Evolutionary conservation across 768 basidiomycete species (phyloP).

Genomic region (Suillus subaureus): DNA sequence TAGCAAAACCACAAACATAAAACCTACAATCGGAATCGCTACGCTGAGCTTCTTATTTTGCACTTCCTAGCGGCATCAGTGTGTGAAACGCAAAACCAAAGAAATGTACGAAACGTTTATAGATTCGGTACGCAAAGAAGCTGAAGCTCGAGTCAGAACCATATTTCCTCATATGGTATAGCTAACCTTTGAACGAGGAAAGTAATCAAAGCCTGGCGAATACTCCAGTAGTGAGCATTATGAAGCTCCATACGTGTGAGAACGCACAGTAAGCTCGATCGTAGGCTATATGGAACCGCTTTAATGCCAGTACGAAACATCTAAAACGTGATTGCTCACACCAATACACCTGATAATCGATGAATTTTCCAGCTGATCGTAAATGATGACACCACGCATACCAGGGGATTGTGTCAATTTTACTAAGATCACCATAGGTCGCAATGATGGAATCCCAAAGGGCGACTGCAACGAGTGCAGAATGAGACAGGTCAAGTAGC

Average conservation of each 20-base stretch:
- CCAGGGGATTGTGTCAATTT: conserved; percentile 24
- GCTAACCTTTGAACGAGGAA: conserved; percentile 26
- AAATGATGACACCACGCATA: conserved; percentile 7
- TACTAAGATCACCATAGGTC: conserved; percentile 20
- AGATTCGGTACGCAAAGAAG: conserved; percentile 30
- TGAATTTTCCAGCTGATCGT: neutral
- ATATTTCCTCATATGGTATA: neutral
- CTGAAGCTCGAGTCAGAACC: conserved; percentile 13
- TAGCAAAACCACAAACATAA: neutral
- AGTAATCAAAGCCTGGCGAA: conserved; percentile 25
- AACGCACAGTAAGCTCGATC: conserved; percentile 24
- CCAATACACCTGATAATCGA: conserved; percentile 24
- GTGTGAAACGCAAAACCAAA: neutral
- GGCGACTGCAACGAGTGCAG: conserved; percentile 21
- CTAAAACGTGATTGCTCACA: conserved; percentile 15
- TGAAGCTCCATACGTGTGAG: neutral
- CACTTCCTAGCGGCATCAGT: conserved; percentile 13
- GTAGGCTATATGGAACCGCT: conserved; percentile 14
- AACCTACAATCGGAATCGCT: conserved; percentile 21
- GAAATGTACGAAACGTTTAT: conserved; percentile 16
- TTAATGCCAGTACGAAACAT: neutral
- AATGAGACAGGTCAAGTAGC: conserved; percentile 29
- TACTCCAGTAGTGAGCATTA: neutral
- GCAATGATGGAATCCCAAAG: conserved; percentile 27
- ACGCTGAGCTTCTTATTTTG: conserved; percentile 15